phyloP scores from a whole-genome alignment of 441 rosid species.

The Adansonia grandidieri region DNA sequence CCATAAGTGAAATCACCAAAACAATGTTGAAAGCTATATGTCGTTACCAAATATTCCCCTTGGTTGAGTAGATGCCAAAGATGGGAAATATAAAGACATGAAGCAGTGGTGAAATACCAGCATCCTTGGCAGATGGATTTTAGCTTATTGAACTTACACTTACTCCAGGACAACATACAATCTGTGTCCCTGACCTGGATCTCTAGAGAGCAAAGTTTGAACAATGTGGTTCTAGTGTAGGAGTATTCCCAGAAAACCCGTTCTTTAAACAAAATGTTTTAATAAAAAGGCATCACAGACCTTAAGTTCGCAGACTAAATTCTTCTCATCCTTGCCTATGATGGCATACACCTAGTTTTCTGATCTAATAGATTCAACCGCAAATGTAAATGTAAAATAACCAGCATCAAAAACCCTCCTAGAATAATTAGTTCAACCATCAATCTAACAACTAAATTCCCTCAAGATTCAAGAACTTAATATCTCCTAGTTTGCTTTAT shows the following conservation, averaged over 20 bases:
- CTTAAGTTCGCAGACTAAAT: neutral
- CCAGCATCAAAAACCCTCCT: slow-evolving; percentile 7
- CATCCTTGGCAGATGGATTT: neutral
- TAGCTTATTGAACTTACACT: neutral
- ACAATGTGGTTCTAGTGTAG: neutral
- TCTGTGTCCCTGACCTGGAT: neutral
- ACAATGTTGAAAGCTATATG: neutral
- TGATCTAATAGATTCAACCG: neutral
- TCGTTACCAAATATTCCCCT: neutral
- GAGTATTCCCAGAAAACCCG: neutral
- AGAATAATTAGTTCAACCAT: neutral
- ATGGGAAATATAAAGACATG: neutral
- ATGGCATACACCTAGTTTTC: neutral
- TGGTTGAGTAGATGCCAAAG: neutral
- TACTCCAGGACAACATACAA: neutral
- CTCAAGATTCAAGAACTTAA: neutral
- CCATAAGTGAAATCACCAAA: neutral
- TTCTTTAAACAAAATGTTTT: neutral
- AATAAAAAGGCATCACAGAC: neutral
- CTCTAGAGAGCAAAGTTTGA: neutral
- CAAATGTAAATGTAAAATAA: neutral
- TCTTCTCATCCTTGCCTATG: neutral
- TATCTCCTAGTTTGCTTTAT: neutral
- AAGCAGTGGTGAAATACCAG: neutral
- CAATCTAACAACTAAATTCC: slow-evolving; percentile 13